Base-by-base conservation (phyloP, 768 basidiomycete genomes). In the Cystobasidium onofrii region DNA sequence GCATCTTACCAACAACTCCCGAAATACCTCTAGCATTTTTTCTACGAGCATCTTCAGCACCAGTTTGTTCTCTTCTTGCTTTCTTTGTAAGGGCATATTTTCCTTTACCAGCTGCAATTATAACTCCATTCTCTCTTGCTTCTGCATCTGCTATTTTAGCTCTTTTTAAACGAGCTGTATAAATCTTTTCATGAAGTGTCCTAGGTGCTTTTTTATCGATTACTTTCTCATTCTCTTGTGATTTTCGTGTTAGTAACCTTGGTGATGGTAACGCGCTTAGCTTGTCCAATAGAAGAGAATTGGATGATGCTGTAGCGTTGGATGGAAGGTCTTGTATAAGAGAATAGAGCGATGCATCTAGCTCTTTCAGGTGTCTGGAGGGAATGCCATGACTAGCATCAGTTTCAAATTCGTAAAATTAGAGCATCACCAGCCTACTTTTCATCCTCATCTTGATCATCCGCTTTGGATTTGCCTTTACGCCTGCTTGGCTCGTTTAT, bases 281-380 rank as follows among this genome's bases (percentile, higher is more conserved):
- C 29, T 44, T 46, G 27, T 50, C 46, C 3, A 50, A 44, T 20
- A 71, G 34, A 6, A 71, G 15, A 7, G 69, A 60, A 20, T 34
- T 36, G 2, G 33, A 33, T 15, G 50, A 18, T 4, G 69, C 44
- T 10, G 65, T 43, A 52, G 65, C 46, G 43, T 41, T 34, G 13
- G 69, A 71, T 12, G 69, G 69, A 9, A 71, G 69, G 33, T 71
- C 69, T 36, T 44, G 29, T 12, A 71, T 71, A 31, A 71, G 52
- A 1, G 69, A 60, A n/a, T 36, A 31, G 10, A 71, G 69, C n/a
- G 69, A 71, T n/a, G 69, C 69, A 60, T 71, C 69, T 17, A 71
- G 69, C 69, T 33, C 27, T 36, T 55, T 55, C 20, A 71, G 69
- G 54, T 71, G 54, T 31, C 69, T 71, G n/a, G n/a, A n/a, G n/a